These are phyloP conservation scores for Fusarium ambrosium DNA, from an alignment of 2,329 filamentous ascomycete genomes.

Conservation along the genomic window DNA sequence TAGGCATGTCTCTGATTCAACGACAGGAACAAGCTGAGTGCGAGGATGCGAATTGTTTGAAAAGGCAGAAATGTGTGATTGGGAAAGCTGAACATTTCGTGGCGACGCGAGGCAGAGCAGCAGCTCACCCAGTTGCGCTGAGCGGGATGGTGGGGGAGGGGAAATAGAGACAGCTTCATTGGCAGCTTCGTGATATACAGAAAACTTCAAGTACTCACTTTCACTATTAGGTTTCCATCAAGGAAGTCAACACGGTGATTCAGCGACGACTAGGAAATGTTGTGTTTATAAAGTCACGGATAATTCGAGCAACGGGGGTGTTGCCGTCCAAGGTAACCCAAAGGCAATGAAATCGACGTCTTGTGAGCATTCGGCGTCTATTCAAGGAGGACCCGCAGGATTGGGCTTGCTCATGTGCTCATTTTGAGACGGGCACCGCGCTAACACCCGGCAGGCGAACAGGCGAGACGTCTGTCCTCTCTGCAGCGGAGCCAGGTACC, in stretches of 20 bases:
- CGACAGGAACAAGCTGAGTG: constrained; percentile 17
- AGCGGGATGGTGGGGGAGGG: constrained; percentile 7
- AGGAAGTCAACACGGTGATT: neutral
- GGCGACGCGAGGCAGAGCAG: constrained; percentile 15
- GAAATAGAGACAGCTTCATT: neutral
- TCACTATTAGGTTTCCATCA: constrained; percentile 2
- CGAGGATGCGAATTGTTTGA: constrained; percentile 25
- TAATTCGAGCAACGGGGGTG: constrained; percentile 9
- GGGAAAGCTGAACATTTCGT: constrained; percentile 27
- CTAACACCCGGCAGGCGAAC: constrained; percentile 19
- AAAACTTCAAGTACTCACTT: constrained; percentile 4
- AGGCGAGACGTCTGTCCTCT: constrained; percentile 24
- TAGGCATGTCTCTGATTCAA: constrained; percentile 30
- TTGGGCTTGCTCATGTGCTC: constrained; percentile 64
- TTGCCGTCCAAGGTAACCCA: constrained; percentile 5
- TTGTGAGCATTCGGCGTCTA: constrained; percentile 38
- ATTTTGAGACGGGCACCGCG: constrained; percentile 55
- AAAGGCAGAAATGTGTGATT: constrained; percentile 27
- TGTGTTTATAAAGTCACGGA: constrained; percentile 2
- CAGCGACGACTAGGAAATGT: neutral
- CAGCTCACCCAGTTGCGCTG: neutral
- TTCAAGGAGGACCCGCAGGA: constrained; percentile 52
- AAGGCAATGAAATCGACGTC: constrained; percentile 36
- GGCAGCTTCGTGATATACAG: neutral
- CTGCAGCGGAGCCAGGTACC: constrained; percentile 16